Conservation (phyloP, 495 filamentous ascomycete genomes). For the Xylaria longipes region DNA sequence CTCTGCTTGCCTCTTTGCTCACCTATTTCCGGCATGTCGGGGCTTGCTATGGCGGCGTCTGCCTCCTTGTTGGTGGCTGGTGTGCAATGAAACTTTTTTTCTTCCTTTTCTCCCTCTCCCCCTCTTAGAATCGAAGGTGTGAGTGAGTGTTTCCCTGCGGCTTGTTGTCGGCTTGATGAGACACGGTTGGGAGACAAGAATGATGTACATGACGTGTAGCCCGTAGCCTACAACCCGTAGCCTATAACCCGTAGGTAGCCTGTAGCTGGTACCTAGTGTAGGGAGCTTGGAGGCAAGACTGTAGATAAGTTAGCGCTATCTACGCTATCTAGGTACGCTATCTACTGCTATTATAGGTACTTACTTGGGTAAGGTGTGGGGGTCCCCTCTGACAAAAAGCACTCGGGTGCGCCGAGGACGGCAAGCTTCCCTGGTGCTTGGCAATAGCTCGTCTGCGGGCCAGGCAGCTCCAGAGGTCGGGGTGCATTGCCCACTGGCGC, state of each 20-base stretch:
- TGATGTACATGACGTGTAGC: too few species aligned
- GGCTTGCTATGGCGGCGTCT: neutral
- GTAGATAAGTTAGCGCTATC: too few species aligned
- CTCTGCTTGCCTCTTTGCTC: neutral
- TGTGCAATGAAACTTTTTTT: too few species aligned
- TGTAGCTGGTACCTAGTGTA: too few species aligned
- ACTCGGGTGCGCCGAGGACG: conserved; percentile 20
- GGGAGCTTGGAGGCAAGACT: too few species aligned
- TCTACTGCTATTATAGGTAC: too few species aligned
- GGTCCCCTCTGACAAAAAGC: conserved; percentile 3
- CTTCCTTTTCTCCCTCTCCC: too few species aligned
- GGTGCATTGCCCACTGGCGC: conserved; percentile 5
- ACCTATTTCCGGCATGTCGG: neutral
- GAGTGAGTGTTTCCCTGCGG: neutral
- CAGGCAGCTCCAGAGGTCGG: neutral
- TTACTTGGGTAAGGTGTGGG: too few species aligned
- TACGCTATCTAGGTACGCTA: too few species aligned
- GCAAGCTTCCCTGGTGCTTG: neutral
- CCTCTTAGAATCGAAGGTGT: neutral
- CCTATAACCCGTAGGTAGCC: too few species aligned
- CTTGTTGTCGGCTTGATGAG: neutral
- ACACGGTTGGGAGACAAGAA: too few species aligned
- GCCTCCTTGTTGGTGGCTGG: neutral
- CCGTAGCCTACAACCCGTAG: too few species aligned
- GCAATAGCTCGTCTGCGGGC: neutral